Base-by-base conservation (phyloP, 148 eudicot genomes). In the Rhododendron williamsianum region DNA sequence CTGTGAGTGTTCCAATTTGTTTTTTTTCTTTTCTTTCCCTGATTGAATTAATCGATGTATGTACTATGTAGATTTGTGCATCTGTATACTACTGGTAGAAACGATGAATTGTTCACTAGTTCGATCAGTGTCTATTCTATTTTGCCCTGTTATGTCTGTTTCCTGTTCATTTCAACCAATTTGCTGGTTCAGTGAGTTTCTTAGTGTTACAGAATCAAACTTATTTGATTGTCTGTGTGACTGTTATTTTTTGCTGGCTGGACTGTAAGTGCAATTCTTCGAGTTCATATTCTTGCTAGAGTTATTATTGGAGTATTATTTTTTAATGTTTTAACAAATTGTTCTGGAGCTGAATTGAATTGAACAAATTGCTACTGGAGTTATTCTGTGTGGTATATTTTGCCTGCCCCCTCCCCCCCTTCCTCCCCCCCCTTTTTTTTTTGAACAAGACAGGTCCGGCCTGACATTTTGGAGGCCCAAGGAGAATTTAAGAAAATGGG, bases 1-100 rank as follows among this genome's bases (percentile, higher is more conserved):
- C 89, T 94, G 99, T 97, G 27, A 87, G 98, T 89, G 69, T 33
- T 12, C 36, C 19, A 19, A 4, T 60, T 72, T 21, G 5, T 71
- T 65, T 65, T 71, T 12, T 13, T 12, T 65, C 33, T 71, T 1
- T 8, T 33, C 1, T 33, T 33, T 0, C 35, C 35, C 35, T 30
- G 41, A 71, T 71, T 33, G 4, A 33, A 71, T 65, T 63, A 16
- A 4, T 63, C 27, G 9, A 2, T 4, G 16, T 78, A n/a, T 49
- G 25, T 15, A 6, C 13, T 78, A 11, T 49, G 25, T 15, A 6
- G 25, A 21, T 60, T 1, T 58, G 15, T 41, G 4, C 45, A 2
- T 13, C 18, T 67, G 2, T 82, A 9, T 19, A 18, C 8, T 48
- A 12, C 51, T 1, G 46, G 10, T 45, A 27, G 6, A 27, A 51